Conservation (phyloP, 805 yeast genomes). For the Torulaspora gathmanii region DNA sequence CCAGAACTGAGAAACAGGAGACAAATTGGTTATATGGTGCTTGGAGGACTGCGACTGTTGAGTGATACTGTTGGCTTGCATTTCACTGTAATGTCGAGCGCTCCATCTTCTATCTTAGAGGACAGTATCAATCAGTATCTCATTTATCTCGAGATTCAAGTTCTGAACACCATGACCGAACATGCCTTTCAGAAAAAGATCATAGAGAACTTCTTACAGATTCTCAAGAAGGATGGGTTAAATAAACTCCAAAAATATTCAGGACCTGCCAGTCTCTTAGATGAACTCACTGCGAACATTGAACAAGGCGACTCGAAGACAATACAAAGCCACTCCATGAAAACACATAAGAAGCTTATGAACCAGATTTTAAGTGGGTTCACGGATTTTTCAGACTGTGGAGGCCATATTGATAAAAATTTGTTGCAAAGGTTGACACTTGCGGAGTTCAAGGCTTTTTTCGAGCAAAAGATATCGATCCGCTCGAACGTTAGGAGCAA, state of each 20-base stretch:
- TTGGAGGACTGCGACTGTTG: conserved; percentile 51
- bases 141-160: conserved; percentile 37
- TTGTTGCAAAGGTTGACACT: conserved; percentile 35
- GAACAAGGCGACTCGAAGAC: conserved; percentile 32
- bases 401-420: conserved; percentile 29
- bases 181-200: conserved; percentile 36
- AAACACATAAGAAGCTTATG: conserved; percentile 45
- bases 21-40: conserved; percentile 59
- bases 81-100: conserved; percentile 52
- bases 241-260: conserved; percentile 18
- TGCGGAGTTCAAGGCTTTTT: conserved; percentile 37
- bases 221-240: conserved; percentile 11
- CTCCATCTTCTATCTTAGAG: conserved; percentile 41
- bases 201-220: conserved; percentile 38
- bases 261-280: conserved; percentile 37
- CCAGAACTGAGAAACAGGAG: conserved; percentile 49
- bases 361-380: conserved; percentile 44
- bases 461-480: conserved; percentile 36
- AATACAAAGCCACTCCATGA: conserved; percentile 29
- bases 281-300: conserved; percentile 36
- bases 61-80: conserved; percentile 55
- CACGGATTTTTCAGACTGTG: conserved; percentile 12
- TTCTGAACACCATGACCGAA: conserved; percentile 32
- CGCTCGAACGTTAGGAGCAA: conserved; percentile 38
- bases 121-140: conserved; percentile 47